These are phyloP conservation scores for Mayamaea pseudoterrestris DNA, from an alignment of 108 stramenopile genomes.

Conservation along the genomic window DNA sequence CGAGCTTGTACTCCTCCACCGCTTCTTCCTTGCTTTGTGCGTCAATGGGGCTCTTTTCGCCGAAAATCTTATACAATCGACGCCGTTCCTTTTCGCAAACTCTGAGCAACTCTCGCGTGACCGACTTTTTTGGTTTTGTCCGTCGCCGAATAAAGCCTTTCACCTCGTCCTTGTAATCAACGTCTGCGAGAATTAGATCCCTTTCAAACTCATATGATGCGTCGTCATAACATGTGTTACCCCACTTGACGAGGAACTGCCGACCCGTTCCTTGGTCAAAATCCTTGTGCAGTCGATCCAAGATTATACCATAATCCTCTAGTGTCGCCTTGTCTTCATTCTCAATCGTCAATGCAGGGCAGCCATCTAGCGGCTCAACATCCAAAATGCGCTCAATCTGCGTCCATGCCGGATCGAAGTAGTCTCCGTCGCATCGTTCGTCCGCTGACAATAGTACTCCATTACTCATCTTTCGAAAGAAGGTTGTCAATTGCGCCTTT, in stretches of 20 bases:
- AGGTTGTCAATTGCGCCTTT: conserved; percentile 53
- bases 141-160: conserved; percentile 35
- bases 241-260: conserved; percentile 75
- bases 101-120: conserved; percentile 11
- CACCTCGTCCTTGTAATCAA: conserved; percentile 50
- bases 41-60: conserved; percentile 25
- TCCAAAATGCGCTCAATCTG: conserved; percentile 77
- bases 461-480: conserved; percentile 52
- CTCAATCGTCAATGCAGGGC: conserved; percentile 12
- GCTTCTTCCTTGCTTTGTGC: conserved; percentile 24
- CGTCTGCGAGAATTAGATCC: conserved; percentile 66
- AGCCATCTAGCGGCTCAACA: conserved; percentile 17
- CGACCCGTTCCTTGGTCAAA: conserved; percentile 65
- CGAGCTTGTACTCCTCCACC: conserved; percentile 39
- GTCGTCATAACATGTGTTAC: conserved; percentile 47
- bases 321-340: conserved; percentile 9
- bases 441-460: conserved; percentile 61
- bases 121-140: conserved; percentile 33
- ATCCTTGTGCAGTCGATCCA: conserved; percentile 43
- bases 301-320: conserved; percentile 40
- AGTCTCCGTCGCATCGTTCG: conserved; percentile 84
- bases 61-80: conserved; percentile 53
- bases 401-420: conserved; percentile 70
- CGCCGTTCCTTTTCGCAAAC: conserved; percentile 32
- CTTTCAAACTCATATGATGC: conserved; percentile 71